A percentile compares a stretch with the other conserved stretches of the same genome.
These are phyloP conservation scores for Apiospora arundinis DNA, from an alignment of 2,329 filamentous ascomycete species.

Conservation along the genomic window DNA sequence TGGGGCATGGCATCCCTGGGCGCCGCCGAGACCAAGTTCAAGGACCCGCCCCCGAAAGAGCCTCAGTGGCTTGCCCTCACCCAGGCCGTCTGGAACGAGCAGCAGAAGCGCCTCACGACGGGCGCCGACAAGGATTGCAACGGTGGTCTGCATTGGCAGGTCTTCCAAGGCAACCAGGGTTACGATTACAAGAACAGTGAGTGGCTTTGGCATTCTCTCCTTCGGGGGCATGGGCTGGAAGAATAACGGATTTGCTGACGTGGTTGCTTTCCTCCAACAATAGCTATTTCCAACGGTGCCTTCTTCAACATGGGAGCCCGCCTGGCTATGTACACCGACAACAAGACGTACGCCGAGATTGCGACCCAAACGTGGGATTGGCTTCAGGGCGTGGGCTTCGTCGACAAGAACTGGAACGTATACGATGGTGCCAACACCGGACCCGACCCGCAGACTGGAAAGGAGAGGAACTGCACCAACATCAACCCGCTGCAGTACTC, in stretches of 20 bases:
- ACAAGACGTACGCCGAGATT: slow-evolving; percentile 65
- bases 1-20: slow-evolving; percentile 69
- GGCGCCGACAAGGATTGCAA: slow-evolving; percentile 50
- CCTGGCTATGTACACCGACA: slow-evolving; percentile 65
- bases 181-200: slow-evolving; percentile 49
- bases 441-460: not conserved
- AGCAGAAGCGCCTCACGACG: slow-evolving; percentile 52
- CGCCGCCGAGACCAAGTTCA: slow-evolving; percentile 65
- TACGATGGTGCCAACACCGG: slow-evolving; percentile 51
- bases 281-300: slow-evolving; percentile 48
- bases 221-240: not conserved
- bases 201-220: slow-evolving; percentile 20
- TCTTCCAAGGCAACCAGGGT: slow-evolving; percentile 63
- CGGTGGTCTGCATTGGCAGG: slow-evolving; percentile 71
- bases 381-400: slow-evolving; percentile 49
- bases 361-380: slow-evolving; percentile 62
- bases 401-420: slow-evolving; percentile 49
- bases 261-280: not conserved
- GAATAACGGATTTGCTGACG: not conserved
- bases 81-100: slow-evolving; percentile 67
- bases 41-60: slow-evolving; percentile 51
- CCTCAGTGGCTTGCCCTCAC: slow-evolving; percentile 66
- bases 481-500: slow-evolving; percentile 56
- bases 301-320: slow-evolving; percentile 59
- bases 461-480: slow-evolving; percentile 45